phyloP scores from a whole-genome alignment of 2,329 filamentous ascomycete species.

The Scortechinia acanthostroma region DNA sequence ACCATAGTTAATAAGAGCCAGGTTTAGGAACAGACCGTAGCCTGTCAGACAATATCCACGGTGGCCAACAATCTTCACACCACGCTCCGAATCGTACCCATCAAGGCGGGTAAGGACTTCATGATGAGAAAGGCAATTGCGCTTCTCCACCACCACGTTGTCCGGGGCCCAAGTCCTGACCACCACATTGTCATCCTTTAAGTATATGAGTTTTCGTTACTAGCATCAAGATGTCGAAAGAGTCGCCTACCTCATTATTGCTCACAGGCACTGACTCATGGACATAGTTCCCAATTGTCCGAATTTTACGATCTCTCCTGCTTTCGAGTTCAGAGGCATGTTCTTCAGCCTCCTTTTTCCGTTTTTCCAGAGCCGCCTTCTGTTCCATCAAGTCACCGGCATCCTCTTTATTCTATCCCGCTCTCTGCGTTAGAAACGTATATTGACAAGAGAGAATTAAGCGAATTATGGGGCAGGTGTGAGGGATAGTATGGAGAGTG shows the following conservation, averaged over 20 bases:
- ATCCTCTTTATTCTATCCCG: constrained; percentile 69
- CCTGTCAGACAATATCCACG: constrained; percentile 86
- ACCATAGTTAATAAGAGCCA: constrained; percentile 91
- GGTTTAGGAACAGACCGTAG: constrained; percentile 85
- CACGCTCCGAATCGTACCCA: constrained; percentile 86
- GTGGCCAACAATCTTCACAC: constrained; percentile 89
- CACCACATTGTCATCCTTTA: constrained; percentile 70
- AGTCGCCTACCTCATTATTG: constrained; percentile 64
- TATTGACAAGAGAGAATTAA: constrained; percentile 2
- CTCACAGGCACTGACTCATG: constrained; percentile 80
- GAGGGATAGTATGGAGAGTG: not conserved
- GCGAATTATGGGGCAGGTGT: not conserved
- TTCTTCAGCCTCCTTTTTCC: constrained; percentile 75
- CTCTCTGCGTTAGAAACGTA: constrained; percentile 3
- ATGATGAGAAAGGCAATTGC: constrained; percentile 79
- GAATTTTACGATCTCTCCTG: constrained; percentile 70
- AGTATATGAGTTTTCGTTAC: constrained; percentile 3
- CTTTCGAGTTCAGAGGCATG: constrained; percentile 69
- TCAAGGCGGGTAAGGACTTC: constrained; percentile 83
- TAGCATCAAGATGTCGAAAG: too few relatives aligned
- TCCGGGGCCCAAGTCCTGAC: constrained; percentile 76
- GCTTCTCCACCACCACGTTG: constrained; percentile 67
- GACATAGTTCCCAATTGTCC: constrained; percentile 83
- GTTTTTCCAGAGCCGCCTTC: constrained; percentile 71
- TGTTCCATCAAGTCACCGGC: constrained; percentile 72